Evolutionary conservation across 768 basidiomycete species (phyloP).

Genomic region (Leccinum rimulosum): DNA sequence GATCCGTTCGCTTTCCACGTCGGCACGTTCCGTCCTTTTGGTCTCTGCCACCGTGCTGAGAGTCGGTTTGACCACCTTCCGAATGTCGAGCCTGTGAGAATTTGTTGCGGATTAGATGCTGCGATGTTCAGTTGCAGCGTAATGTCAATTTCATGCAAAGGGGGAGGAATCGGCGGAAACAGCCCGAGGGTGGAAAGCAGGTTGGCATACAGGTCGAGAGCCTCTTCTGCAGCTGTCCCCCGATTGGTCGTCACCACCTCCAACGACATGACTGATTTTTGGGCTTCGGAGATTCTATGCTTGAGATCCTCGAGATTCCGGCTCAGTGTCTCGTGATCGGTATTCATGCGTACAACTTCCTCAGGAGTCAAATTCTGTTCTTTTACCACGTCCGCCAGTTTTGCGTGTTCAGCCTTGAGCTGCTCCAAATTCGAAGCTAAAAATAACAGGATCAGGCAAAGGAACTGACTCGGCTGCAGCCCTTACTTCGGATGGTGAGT

Average conservation of each 20-base stretch:
- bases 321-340: slow-evolving; percentile 77
- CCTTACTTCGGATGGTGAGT: slow-evolving; percentile 51
- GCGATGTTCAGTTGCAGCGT: slow-evolving; percentile 81
- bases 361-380: slow-evolving; percentile 88
- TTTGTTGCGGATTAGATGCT: slow-evolving; percentile 61
- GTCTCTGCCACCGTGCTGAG: slow-evolving; percentile 69
- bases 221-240: slow-evolving; percentile 77
- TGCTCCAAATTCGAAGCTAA: slow-evolving; percentile 62
- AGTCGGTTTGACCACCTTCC: slow-evolving; percentile 73
- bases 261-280: slow-evolving; percentile 68
- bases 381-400: slow-evolving; percentile 65
- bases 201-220: slow-evolving; percentile 75
- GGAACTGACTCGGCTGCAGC: not conserved
- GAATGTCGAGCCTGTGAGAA: slow-evolving; percentile 71
- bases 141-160: slow-evolving; percentile 72
- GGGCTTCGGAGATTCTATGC: slow-evolving; percentile 70
- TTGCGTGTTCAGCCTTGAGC: slow-evolving; percentile 61
- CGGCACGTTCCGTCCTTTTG: slow-evolving; percentile 65
- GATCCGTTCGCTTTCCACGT: slow-evolving; percentile 74
- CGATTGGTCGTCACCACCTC: slow-evolving; percentile 84
- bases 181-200: slow-evolving; percentile 73
- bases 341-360: slow-evolving; percentile 89
- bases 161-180: slow-evolving; percentile 69
- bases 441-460: not conserved
- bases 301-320: slow-evolving; percentile 75